Conservation (phyloP, 208 protist species). For the Wallacemonas sp. region DNA sequence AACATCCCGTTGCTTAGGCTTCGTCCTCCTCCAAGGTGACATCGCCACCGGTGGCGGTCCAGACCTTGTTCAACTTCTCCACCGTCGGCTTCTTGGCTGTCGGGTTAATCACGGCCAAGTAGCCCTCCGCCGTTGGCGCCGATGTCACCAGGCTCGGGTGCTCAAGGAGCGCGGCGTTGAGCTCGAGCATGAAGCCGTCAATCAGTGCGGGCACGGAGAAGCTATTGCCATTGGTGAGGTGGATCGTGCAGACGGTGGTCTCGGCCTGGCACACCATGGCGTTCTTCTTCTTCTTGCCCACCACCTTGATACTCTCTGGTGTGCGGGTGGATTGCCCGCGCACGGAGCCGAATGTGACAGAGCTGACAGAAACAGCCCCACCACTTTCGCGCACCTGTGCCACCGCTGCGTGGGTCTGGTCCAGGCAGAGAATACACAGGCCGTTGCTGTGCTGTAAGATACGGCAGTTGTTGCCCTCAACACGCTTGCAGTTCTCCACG, state of each 20-base stretch:
- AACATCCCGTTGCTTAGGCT: no score
- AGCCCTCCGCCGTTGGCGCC: constrained; percentile 71
- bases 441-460: constrained; percentile 89
- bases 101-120: constrained; percentile 76
- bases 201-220: constrained; percentile 77
- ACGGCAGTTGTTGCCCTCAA: constrained; percentile 67
- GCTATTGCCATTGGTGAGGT: constrained; percentile 42
- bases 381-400: constrained; percentile 1
- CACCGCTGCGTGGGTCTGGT: constrained; percentile 62
- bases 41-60: constrained; percentile 71
- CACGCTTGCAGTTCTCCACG: constrained; percentile 64
- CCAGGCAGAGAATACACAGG: constrained; percentile 74
- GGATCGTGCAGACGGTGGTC: constrained; percentile 73
- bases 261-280: constrained; percentile 78
- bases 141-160: constrained; percentile 54
- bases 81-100: constrained; percentile 36
- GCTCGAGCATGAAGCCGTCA: constrained; percentile 81
- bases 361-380: constrained; percentile 13
- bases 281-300: constrained; percentile 88
- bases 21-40: constrained; percentile 50
- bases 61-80: constrained; percentile 45
- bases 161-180: constrained; percentile 62
- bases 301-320: constrained; percentile 54
- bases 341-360: constrained; percentile 46
- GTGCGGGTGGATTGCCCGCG: constrained; percentile 49